Evolutionary conservation across 768 basidiomycete genomes (phyloP), one percentile per base, ranked within the genome.

Genomic region (Boletus pseudo-olivaceus): DNA sequence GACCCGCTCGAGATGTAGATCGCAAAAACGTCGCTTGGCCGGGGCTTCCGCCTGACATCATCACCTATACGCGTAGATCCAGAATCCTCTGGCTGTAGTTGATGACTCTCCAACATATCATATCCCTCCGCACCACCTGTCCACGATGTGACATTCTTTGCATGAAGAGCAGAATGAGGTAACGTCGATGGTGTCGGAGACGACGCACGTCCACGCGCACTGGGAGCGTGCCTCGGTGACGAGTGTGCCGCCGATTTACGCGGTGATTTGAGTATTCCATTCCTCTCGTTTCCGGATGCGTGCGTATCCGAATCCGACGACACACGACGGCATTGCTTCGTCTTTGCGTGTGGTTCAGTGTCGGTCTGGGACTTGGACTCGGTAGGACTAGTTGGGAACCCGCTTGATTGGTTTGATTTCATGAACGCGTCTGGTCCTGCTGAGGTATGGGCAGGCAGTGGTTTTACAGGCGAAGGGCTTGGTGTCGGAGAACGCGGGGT

Each of bases 1-100:
- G 67, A 68, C 23, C 55, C 66, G 8, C 67, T 67, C 8, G 67
- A 68, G 20, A 67, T 67, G 45, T 47, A 67, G 27, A 67, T 67
- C 14, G 54, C 57, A 47, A 52, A 57, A 10, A 49, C 9, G 40
- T 62, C 56, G 46, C 60, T 61, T 19, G 10, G 19, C 10, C 59
- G 45, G 1, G 55, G 48, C 29, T 56, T 54, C 34, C 52, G 41
- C 15, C 32, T 37, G 1, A 51, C 42, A 19, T 5, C n/a, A 14
- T 10, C 32, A 33, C 33, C 20, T 2, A 20, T 33, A 19, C 14
- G 37, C 11, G 12, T 17, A n/a, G 38, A 41, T 50, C 37, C 47
- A 27, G 52, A 30, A 27, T 11, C 40, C 5, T 34, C 19, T 23
- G 19, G 29, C 4, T 20, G 34, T 17, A 23, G 17, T 15, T 42